phyloP scores from a whole-genome alignment of 1,139 yeast species.

The Lodderomyces oxycetoniae region DNA sequence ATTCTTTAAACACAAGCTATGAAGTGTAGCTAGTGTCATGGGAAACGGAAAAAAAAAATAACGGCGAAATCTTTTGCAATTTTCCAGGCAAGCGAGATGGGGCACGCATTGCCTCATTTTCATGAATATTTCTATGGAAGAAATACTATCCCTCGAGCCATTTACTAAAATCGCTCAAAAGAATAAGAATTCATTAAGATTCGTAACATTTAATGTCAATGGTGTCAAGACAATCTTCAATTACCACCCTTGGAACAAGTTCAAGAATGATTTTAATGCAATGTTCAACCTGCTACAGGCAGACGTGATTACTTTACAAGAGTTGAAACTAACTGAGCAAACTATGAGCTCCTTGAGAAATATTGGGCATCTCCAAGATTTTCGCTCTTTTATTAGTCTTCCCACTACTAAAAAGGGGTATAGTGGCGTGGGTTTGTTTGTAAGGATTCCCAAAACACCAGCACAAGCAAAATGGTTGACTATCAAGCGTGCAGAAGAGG shows the following conservation, averaged over 20 bases:
- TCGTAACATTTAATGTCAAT: conserved; percentile 78
- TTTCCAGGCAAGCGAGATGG: too few species aligned
- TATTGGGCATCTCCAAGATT: conserved; percentile 58
- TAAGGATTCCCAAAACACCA: conserved; percentile 41
- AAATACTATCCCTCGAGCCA: conserved; percentile 12
- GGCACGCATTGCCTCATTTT: too few species aligned
- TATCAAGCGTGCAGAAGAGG: conserved; percentile 80
- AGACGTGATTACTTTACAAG: conserved; percentile 81
- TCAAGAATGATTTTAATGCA: conserved; percentile 38
- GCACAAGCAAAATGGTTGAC: conserved; percentile 33
- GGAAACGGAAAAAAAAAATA: too few species aligned
- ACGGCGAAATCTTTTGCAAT: too few species aligned
- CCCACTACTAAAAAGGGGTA: conserved; percentile 73
- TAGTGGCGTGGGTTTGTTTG: conserved; percentile 86
- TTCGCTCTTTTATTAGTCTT: conserved; percentile 61
- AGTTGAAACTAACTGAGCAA: conserved; percentile 61
- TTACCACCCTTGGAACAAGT: conserved; percentile 75
- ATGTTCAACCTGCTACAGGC: conserved; percentile 57
- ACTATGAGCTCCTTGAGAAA: conserved; percentile 37
- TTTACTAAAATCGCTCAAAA: conserved; percentile 12
- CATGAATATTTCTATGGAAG: conserved; percentile 5
- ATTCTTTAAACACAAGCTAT: too few species aligned
- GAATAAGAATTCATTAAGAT: conserved; percentile 26
- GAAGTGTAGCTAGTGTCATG: too few species aligned
- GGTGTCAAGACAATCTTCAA: conserved; percentile 77